A percentile compares a stretch with the other conserved stretches of the same genome.
phyloP scores from a whole-genome alignment of 345 rosid genomes.

The Laguncularia racemosa region DNA sequence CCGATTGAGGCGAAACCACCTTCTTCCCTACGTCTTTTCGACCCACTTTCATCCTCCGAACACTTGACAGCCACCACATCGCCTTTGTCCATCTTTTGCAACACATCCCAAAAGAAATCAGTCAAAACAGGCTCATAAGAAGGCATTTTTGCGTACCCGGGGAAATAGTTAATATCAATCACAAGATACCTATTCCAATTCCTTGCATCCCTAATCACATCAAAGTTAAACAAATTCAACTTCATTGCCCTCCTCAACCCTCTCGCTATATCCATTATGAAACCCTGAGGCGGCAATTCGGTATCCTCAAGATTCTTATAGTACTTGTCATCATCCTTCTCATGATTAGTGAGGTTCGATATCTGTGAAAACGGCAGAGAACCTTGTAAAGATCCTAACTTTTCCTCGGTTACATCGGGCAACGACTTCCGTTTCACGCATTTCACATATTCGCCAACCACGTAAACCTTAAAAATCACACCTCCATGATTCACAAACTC shows the following conservation, averaged over 20 bases:
- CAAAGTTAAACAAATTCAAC: slow-evolving; percentile 55
- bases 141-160: slow-evolving; percentile 60
- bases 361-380: slow-evolving; percentile 46
- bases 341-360: slow-evolving; percentile 34
- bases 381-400: slow-evolving; percentile 28
- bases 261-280: slow-evolving; percentile 33
- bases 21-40: slow-evolving; percentile 4
- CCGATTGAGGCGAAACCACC: background rate
- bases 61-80: background rate
- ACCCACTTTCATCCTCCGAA: slow-evolving; percentile 9
- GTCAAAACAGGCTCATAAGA: slow-evolving; percentile 41
- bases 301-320: slow-evolving; percentile 32
- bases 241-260: slow-evolving; percentile 41
- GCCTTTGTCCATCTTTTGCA: slow-evolving; percentile 11
- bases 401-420: slow-evolving; percentile 49
- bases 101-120: slow-evolving; percentile 41
- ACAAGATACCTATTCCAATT: slow-evolving; percentile 39
- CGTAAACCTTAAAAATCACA: slow-evolving; percentile 55
- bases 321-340: slow-evolving; percentile 23
- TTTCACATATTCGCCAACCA: slow-evolving; percentile 44
- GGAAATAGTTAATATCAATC: slow-evolving; percentile 61
- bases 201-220: slow-evolving; percentile 51
- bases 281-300: slow-evolving; percentile 39
- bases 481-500: slow-evolving; percentile 69
- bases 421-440: slow-evolving; percentile 54